phyloP scores from a whole-genome alignment of 139 green algal genomes.

The Chlamydomonas eustigma region DNA sequence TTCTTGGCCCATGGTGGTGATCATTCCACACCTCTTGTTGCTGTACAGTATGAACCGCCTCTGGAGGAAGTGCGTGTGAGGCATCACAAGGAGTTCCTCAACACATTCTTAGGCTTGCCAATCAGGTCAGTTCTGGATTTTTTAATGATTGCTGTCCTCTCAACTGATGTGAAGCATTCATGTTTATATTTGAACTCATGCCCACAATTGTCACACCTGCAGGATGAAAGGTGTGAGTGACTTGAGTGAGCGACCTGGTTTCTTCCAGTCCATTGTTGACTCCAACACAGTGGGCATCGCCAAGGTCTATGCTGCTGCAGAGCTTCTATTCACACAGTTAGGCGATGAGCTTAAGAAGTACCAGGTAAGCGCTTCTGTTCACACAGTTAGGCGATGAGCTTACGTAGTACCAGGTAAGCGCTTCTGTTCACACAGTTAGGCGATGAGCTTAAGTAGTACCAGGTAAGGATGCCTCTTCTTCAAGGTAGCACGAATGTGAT shows the following conservation, averaged over 20 bases:
- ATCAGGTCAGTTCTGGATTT: constrained; percentile 7
- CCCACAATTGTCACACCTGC: too few relatives aligned
- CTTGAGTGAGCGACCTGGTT: constrained; percentile 58
- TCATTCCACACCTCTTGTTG: constrained; percentile 16
- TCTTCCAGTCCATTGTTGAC: constrained; percentile 71
- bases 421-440: constrained; percentile 50
- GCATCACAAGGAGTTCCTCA: constrained; percentile 61
- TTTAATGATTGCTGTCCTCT: too few relatives aligned
- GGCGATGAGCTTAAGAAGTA: constrained; percentile 67
- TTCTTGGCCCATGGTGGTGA: too few relatives aligned
- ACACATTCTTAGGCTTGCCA: constrained; percentile 59
- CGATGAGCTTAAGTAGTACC: constrained; percentile 66
- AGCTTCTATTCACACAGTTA: constrained; percentile 56
- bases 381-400: not conserved
- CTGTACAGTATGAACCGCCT: constrained; percentile 59
- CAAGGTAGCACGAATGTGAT: too few relatives aligned
- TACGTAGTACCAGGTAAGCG: too few relatives aligned
- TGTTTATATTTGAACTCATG: too few relatives aligned
- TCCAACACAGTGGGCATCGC: constrained; percentile 45
- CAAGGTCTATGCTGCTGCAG: constrained; percentile 59
- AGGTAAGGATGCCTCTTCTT: constrained; percentile 11
- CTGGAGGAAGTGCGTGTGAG: constrained; percentile 71
- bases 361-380: constrained; percentile 14
- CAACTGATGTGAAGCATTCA: too few relatives aligned
- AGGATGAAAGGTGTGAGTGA: constrained; percentile 62